phyloP scores from a whole-genome alignment of 495 filamentous ascomycete genomes.

The Saxophila tyrrhenica region DNA sequence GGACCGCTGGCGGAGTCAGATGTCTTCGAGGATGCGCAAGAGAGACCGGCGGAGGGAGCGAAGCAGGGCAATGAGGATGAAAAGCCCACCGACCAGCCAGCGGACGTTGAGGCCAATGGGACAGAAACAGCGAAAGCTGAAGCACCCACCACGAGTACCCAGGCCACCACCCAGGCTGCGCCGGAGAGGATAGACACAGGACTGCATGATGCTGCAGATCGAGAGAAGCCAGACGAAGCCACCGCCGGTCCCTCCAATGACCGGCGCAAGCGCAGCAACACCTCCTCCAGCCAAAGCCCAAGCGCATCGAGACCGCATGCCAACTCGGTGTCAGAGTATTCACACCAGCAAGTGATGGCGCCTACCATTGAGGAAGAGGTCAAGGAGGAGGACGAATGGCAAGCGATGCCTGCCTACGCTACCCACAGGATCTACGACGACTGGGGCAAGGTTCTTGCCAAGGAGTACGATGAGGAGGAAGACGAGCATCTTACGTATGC shows the following conservation, averaged over 20 bases:
- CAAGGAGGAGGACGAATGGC: slow-evolving; percentile 61
- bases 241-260: neutral
- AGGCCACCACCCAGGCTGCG: neutral
- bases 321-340: slow-evolving; percentile 60
- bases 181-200: slow-evolving; percentile 6
- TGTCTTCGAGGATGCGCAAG: neutral
- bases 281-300: neutral
- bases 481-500: slow-evolving; percentile 62
- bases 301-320: neutral
- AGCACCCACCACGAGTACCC: too few relatives aligned
- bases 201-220: neutral
- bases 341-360: slow-evolving; percentile 69
- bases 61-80: neutral
- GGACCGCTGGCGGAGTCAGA: neutral
- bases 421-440: slow-evolving; percentile 94
- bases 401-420: slow-evolving; percentile 85
- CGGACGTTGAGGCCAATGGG: neutral
- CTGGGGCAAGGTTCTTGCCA: slow-evolving; percentile 73
- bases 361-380: slow-evolving; percentile 30
- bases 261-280: neutral
- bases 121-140: neutral
- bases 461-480: slow-evolving; percentile 52
- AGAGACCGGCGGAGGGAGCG: neutral
- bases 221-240: neutral
- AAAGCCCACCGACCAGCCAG: neutral